Conservation (phyloP, 768 basidiomycete genomes). For the Cystoderma amianthinum region DNA sequence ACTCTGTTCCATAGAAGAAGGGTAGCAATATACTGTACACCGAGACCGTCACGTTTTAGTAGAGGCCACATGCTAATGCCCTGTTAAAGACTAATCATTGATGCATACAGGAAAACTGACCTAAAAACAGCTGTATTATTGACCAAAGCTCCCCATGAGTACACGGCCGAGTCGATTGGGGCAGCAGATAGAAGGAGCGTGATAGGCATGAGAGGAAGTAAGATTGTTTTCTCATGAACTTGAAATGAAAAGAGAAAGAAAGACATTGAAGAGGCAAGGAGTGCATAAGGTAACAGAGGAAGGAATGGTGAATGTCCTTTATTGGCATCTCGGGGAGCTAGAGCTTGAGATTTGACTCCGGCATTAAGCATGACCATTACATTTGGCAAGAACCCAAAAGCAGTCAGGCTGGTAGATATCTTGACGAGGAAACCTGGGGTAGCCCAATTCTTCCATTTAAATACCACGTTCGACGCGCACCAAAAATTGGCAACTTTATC, state of each 20-base stretch:
- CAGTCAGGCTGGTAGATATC: conserved; percentile 61
- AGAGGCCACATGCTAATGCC: conserved; percentile 84
- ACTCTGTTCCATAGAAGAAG: conserved; percentile 76
- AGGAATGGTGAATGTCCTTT: conserved; percentile 38
- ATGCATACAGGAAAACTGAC: conserved; percentile 30
- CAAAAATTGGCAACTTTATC: conserved; percentile 98
- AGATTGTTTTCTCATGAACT: conserved; percentile 91
- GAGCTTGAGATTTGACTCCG: conserved; percentile 16
- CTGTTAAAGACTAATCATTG: conserved; percentile 2
- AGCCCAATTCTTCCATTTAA: conserved; percentile 75
- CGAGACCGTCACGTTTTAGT: conserved; percentile 71
- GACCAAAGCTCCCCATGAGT: conserved; percentile 64
- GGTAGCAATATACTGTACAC: conserved; percentile 63
- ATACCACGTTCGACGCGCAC: conserved; percentile 84
- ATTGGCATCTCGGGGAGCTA: conserved; percentile 7
- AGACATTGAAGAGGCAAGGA: conserved; percentile 78
- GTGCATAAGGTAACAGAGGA: conserved; percentile 70
- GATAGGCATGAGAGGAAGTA: conserved; percentile 80
- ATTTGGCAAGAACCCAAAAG: conserved; percentile 61
- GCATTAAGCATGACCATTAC: conserved; percentile 36
- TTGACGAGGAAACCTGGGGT: conserved; percentile 45
- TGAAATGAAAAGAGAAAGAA: conserved; percentile 98
- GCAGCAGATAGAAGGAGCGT: conserved; percentile 65
- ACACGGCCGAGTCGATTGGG: conserved; percentile 46
- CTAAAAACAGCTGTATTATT: conserved; percentile 88